Base-by-base conservation (phyloP, 2,329 filamentous ascomycete genomes). In the Clonostachys sp. region DNA sequence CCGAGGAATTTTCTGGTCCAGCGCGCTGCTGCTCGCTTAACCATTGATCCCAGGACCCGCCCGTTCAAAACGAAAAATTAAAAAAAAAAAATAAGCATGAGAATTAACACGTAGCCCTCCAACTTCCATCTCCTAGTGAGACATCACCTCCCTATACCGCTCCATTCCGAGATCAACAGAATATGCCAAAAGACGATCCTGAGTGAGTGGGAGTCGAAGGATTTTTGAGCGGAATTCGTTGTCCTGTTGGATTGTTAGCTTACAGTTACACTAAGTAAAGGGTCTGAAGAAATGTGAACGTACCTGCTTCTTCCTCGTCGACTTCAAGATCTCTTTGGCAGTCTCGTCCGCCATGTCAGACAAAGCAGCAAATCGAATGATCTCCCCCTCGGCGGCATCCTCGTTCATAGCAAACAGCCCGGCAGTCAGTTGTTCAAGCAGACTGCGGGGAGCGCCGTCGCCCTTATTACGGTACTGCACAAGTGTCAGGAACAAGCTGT, bases 291-390 rank as follows among this genome's bases (percentile, higher is more conserved):
- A 45, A 30, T 10, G 14, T 39, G 13, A 24, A 67, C 77, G 62
- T 65, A 84, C 82, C 63, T 79, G 73, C 54, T 78, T 79, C 57
- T 77, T 74, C 58, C 78, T 78, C 44, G 69, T 67, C 51, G 71
- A 55, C 48, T 74, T 75, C 46, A 83, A 71, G 50, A 87, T 79
- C 61, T 83, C 78, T 51, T 79, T 78, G 10, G 87, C 87, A 50
- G 92, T 81, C 42, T 84, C 76, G 46, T 82, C 81, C 42, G 86
- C 86, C 78, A 96, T 95, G 60, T 95, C 90, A 53, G 86, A 84
- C 46, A 92, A 77, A 0, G 90, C 89, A 40, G 91, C 89, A 47
- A 65, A 70, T 39, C 65, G 55, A 46, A 81, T 72, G 60, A 87
- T 78, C 52, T 83, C 63, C 6, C 64, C 59, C 36, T 73, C 68